phyloP scores from a whole-genome alignment of 139 green algal genomes.

The Desmodesmus armatus region DNA sequence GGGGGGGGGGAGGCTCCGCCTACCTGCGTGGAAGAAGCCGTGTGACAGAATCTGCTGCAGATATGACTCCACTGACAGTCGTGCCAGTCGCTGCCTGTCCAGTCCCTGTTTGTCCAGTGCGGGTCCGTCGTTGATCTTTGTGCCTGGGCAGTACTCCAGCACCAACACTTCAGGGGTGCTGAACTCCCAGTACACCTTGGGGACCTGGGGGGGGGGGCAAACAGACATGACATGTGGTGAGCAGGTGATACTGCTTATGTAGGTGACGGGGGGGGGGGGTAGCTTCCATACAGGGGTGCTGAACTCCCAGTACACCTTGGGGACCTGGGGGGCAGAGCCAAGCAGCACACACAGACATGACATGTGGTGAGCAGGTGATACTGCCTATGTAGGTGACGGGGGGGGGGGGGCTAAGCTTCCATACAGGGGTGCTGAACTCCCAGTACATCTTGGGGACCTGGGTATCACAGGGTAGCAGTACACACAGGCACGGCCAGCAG shows the following conservation, averaged over 20 bases:
- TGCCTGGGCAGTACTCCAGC: slow-evolving; percentile 94
- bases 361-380: too few relatives aligned
- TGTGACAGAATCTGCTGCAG: slow-evolving; percentile 89
- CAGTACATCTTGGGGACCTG: slow-evolving; percentile 87
- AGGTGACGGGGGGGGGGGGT: too few relatives aligned
- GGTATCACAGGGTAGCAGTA: too few relatives aligned
- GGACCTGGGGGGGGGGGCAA: slow-evolving; percentile 64
- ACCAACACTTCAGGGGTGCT: slow-evolving; percentile 84
- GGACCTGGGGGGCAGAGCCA: too few relatives aligned
- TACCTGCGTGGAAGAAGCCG: slow-evolving; percentile 48
- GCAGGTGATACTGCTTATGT: too few relatives aligned
- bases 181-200: slow-evolving; percentile 91
- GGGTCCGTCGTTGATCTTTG: slow-evolving; percentile 94
- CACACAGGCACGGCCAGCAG: too few relatives aligned
- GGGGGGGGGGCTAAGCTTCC: too few relatives aligned
- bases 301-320: slow-evolving; percentile 91
- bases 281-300: too few relatives aligned
- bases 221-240: too few relatives aligned
- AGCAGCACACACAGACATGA: too few relatives aligned
- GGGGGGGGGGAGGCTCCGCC: too few relatives aligned
- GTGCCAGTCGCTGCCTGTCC: slow-evolving; percentile 87
- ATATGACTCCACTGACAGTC: slow-evolving; percentile 91
- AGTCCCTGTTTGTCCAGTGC: slow-evolving; percentile 89
- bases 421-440: slow-evolving; percentile 85
- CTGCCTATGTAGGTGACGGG: too few relatives aligned